phyloP scores from a whole-genome alignment of 148 eudicot genomes.

The Silene latifolia region DNA sequence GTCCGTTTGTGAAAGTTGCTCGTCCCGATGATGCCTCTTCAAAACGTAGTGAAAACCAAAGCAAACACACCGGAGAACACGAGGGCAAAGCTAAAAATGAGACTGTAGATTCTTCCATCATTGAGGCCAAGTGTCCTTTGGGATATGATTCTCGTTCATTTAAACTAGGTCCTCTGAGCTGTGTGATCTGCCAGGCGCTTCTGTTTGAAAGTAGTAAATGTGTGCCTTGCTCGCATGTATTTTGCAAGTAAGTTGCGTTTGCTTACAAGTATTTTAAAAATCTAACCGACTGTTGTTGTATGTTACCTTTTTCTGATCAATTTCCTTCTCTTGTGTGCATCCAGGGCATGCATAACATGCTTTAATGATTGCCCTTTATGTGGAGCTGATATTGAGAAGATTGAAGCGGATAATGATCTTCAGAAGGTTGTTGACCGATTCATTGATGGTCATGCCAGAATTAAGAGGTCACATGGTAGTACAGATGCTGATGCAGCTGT shows the following conservation, averaged over 20 bases:
- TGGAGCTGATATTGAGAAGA: conserved; percentile 93
- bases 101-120: conserved; percentile 37
- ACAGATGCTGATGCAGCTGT: conserved; percentile 43
- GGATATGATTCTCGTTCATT: conserved; percentile 93
- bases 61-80: conserved; percentile 46
- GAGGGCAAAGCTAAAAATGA: conserved; percentile 53
- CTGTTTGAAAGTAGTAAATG: conserved; percentile 88
- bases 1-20: conserved; percentile 87
- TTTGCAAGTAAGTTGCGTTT: conserved; percentile 70
- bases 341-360: conserved; percentile 81
- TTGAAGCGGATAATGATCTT: conserved; percentile 69
- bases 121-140: conserved; percentile 80
- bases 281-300: neutral
- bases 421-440: conserved; percentile 89
- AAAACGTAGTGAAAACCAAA: conserved; percentile 61
- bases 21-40: conserved; percentile 76
- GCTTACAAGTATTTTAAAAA: neutral
- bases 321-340: conserved; percentile 20
- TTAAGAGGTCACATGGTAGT: conserved; percentile 69
- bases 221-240: conserved; percentile 81
- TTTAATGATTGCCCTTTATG: conserved; percentile 93
- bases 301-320: conserved; percentile 4
- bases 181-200: conserved; percentile 89
- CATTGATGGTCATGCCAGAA: conserved; percentile 96
- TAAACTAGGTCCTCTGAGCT: conserved; percentile 90